Conservation (phyloP, 192 early-diverging fungal genomes). For the Podila minutissima region DNA sequence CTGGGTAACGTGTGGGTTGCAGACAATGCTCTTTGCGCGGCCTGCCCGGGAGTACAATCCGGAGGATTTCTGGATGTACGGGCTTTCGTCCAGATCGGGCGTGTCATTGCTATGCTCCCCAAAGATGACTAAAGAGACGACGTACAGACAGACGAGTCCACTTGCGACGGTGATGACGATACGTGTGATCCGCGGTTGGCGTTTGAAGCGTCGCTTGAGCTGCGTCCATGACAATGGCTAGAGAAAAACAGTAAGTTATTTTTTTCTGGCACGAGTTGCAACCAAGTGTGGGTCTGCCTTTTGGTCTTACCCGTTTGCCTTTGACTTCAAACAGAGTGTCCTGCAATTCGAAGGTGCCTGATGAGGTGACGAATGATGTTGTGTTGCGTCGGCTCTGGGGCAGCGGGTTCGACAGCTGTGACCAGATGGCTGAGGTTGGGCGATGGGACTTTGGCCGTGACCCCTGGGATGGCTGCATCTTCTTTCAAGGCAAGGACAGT, state of each 20-base stretch:
- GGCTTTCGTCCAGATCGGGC: not conserved
- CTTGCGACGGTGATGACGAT: conserved; percentile 2
- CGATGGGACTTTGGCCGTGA: not conserved
- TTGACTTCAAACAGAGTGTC: not conserved
- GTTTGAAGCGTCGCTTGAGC: conserved; percentile 2
- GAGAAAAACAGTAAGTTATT: not conserved
- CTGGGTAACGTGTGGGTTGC: conserved; percentile 11
- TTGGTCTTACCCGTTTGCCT: not conserved
- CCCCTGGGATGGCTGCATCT: not conserved
- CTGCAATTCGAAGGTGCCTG: not conserved
- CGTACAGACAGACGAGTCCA: conserved; percentile 17
- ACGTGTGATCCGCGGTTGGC: conserved; percentile 13
- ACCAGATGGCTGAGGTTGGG: conserved; percentile 23
- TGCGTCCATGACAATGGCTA: conserved; percentile 36
- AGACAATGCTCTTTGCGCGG: conserved; percentile 16
- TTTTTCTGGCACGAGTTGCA: not conserved
- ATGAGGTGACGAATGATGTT: not conserved
- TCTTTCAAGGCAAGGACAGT: not conserved
- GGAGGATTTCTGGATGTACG: not conserved
- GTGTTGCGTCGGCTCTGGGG: not conserved
- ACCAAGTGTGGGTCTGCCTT: not conserved
- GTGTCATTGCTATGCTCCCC: not conserved
- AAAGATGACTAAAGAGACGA: conserved; percentile 1
- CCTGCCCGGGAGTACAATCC: conserved; percentile 4
- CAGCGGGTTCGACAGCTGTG: conserved; percentile 11